phyloP scores from a whole-genome alignment of 2,329 filamentous ascomycete genomes.

The Hypoxylon sp. region DNA sequence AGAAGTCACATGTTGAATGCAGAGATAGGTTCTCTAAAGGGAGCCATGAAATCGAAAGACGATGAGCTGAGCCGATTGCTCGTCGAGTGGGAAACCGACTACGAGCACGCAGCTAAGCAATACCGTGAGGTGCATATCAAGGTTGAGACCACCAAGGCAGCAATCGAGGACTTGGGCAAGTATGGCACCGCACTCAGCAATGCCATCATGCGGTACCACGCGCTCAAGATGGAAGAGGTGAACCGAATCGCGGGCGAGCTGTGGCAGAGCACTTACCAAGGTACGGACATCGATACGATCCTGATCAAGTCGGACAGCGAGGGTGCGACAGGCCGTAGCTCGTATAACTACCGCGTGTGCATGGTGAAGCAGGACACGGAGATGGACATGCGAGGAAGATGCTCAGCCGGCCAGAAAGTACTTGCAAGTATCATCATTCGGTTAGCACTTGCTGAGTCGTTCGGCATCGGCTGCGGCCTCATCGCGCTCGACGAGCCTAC shows the following conservation, averaged over 20 bases:
- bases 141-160: constrained; percentile 91
- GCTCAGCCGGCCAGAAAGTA: constrained; percentile 96
- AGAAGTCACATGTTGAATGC: constrained; percentile 78
- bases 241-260: constrained; percentile 94
- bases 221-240: constrained; percentile 98
- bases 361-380: constrained; percentile 98
- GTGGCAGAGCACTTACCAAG: constrained; percentile 97
- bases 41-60: constrained; percentile 87
- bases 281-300: constrained; percentile 97
- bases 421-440: constrained; percentile 98
- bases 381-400: constrained; percentile 99
- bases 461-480: constrained; percentile 94
- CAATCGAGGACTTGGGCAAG: constrained; percentile 88
- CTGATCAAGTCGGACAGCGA: constrained; percentile 94
- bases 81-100: constrained; percentile 86
- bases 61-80: constrained; percentile 80
- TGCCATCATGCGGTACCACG: constrained; percentile 97
- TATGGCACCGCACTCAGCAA: constrained; percentile 90
- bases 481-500: constrained; percentile 98
- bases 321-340: constrained; percentile 78
- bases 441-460: constrained; percentile 94
- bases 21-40: constrained; percentile 80
- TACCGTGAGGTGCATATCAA: constrained; percentile 92
- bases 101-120: constrained; percentile 82
- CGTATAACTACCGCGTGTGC: constrained; percentile 96